phyloP scores from a whole-genome alignment of 73 alveolate species.

The Symbiodinium pilosum region DNA sequence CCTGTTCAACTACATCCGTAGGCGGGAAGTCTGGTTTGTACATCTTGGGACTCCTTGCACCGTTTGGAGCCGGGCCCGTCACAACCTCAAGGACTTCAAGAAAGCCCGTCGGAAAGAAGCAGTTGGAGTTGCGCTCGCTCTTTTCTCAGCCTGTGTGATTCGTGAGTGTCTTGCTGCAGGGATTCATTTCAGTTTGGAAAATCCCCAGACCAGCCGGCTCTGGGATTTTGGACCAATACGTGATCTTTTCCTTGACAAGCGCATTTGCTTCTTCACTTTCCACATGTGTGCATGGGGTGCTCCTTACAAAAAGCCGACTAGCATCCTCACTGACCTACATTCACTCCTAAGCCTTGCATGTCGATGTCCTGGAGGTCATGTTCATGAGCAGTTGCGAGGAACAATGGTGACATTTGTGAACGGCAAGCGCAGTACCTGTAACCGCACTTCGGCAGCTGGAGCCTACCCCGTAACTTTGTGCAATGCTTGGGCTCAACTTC shows the following conservation, averaged over 20 bases:
- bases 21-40: background rate
- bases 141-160: background rate
- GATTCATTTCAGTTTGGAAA: background rate
- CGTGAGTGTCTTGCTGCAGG: background rate
- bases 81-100: background rate
- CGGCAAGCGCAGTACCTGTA: background rate
- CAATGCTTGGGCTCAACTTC: too few species aligned
- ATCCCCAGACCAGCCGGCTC: background rate
- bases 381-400: background rate
- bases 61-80: slow-evolving; percentile 24
- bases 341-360: background rate
- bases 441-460: background rate
- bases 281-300: background rate
- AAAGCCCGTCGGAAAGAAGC: background rate
- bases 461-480: background rate
- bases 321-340: background rate
- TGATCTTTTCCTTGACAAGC: background rate
- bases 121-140: background rate
- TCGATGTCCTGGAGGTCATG: background rate
- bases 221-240: background rate
- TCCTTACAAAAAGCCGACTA: background rate
- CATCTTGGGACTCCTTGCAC: slow-evolving; percentile 28
- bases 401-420: too few species aligned
- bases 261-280: background rate
- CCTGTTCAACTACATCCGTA: background rate